Percentiles rank a stretch among this genome's conserved stretches.
These are phyloP conservation scores for Kwoniella pini DNA, from an alignment of 768 basidiomycete species.

Conservation along the genomic window DNA sequence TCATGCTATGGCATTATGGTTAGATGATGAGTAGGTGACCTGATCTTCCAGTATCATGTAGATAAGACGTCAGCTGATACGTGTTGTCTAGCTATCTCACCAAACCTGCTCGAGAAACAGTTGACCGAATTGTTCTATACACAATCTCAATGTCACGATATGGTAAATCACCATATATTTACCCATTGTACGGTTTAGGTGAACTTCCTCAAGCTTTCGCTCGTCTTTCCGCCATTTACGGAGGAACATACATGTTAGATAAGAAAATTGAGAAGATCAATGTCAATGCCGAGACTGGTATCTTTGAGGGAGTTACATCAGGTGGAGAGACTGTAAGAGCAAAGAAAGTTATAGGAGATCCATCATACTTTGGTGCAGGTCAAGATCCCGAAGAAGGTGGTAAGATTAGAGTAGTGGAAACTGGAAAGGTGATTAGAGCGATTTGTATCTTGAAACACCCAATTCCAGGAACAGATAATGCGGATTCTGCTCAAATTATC, in stretches of 20 bases:
- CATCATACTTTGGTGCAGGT: conserved; percentile 90
- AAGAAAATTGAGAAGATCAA: conserved; percentile 90
- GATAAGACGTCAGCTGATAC: too few relatives aligned
- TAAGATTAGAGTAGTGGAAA: conserved; percentile 84
- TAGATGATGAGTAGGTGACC: conserved; percentile 90
- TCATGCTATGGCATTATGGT: conserved; percentile 97
- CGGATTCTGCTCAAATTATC: conserved; percentile 94
- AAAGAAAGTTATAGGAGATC: conserved; percentile 96
- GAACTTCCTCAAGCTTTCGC: conserved; percentile 99
- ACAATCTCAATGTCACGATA: conserved; percentile 98
- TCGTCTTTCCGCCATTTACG: conserved; percentile 95
- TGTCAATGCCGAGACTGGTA: conserved; percentile 72
- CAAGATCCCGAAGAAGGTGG: conserved; percentile 64
- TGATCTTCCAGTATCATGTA: too few relatives aligned
- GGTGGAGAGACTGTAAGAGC: conserved; percentile 91
- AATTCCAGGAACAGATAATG: conserved; percentile 93
- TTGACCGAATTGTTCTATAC: conserved; percentile 94
- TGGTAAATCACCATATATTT: conserved; percentile 99
- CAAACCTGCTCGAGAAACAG: conserved; percentile 83
- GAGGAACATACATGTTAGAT: conserved; percentile 99
- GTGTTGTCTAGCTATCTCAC: conserved; percentile 97
- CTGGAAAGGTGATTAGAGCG: conserved; percentile 90
- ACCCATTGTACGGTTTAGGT: conserved; percentile 96
- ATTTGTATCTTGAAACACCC: conserved; percentile 98
- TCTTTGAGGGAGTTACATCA: conserved; percentile 88